phyloP scores from a whole-genome alignment of 106 monocot genomes.

The Hemerocallis citrina region DNA sequence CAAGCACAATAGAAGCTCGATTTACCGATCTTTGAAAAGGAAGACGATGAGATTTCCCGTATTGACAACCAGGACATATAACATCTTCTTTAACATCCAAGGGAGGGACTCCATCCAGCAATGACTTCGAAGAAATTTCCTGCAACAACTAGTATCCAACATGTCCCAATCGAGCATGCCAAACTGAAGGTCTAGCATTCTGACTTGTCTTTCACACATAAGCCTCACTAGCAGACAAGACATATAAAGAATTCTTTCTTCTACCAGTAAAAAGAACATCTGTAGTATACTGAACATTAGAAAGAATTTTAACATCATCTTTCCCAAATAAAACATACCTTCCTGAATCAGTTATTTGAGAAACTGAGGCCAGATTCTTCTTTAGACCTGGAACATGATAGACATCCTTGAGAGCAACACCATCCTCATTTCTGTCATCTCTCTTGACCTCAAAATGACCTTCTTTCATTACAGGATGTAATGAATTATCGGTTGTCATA shows the following conservation, averaged over 20 bases:
- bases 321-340: neutral
- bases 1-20: neutral
- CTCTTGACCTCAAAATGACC: neutral
- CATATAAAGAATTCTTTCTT: neutral
- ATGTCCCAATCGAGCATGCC: neutral
- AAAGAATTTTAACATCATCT: neutral
- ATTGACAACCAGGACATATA: neutral
- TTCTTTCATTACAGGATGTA: neutral
- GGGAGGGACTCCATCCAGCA: neutral
- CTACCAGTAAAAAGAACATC: too few relatives aligned
- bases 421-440: too few relatives aligned
- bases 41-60: too few relatives aligned
- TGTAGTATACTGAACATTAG: neutral
- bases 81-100: too few relatives aligned
- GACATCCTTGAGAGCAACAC: neutral
- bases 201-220: conserved; percentile 1
- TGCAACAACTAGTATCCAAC: neutral
- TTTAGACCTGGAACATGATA: conserved; percentile 3
- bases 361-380: conserved; percentile 1
- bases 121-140: neutral
- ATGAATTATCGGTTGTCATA: neutral
- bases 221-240: neutral
- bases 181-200: neutral
- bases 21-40: neutral
- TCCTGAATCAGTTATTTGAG: neutral